Evolutionary conservation across 495 filamentous ascomycete species (phyloP).

Genomic region (Tuber borchii): DNA sequence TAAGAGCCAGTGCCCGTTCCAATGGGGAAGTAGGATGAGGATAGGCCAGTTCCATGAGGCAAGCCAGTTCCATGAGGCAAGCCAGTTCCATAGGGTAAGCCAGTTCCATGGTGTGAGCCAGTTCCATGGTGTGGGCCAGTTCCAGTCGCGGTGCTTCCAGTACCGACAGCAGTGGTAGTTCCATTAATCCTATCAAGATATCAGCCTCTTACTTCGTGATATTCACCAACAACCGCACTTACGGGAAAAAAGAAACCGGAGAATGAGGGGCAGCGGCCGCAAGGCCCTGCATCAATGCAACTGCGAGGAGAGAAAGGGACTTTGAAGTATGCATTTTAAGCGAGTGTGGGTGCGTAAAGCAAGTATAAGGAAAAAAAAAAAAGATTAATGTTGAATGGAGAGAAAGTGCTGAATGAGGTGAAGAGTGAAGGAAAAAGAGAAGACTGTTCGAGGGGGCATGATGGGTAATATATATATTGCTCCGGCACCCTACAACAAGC

Average conservation of each 20-base stretch:
- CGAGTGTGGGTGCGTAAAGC: neutral
- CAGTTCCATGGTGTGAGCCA: no score
- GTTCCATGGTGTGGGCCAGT: no score
- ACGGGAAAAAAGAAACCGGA: neutral
- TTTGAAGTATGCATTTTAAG: conserved; percentile 14
- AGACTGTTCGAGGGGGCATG: neutral
- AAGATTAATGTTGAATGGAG: neutral
- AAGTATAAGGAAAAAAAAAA: neutral
- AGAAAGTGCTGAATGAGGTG: neutral
- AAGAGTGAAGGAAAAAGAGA: neutral
- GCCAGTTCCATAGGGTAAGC: no score
- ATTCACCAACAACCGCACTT: neutral
- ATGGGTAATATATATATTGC: neutral
- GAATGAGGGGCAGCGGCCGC: conserved; percentile 21
- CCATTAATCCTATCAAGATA: conserved; percentile 7
- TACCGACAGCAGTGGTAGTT: neutral
- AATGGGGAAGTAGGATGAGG: neutral
- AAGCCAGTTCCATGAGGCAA: no score
- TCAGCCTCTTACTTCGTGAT: conserved; percentile 4
- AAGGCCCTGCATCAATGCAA: conserved; percentile 27
- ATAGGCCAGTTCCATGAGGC: neutral
- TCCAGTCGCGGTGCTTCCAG: neutral
- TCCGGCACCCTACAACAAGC: neutral
- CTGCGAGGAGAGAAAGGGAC: conserved; percentile 15
- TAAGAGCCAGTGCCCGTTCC: neutral